These are phyloP conservation scores for Plasmodium reichenowi DNA, from an alignment of 169 alveolate genomes.

Conservation along the genomic window DNA sequence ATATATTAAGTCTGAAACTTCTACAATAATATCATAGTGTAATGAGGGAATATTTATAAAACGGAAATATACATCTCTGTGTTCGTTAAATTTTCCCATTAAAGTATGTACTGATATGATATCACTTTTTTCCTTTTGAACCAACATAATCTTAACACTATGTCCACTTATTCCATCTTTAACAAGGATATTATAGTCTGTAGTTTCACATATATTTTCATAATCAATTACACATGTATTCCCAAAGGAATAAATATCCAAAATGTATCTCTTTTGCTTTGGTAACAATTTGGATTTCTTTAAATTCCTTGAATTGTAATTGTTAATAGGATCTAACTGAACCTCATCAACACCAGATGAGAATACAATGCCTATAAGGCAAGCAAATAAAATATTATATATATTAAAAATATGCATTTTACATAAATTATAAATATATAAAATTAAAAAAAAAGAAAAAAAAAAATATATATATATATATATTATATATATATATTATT, in stretches of 20 bases:
- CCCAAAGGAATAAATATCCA: constrained; percentile 46
- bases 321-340: not conserved
- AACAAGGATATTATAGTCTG: constrained; percentile 34
- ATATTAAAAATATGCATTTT: constrained; percentile 15
- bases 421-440: not conserved
- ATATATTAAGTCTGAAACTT: constrained; percentile 44
- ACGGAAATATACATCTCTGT: constrained; percentile 21
- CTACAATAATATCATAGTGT: constrained; percentile 46
- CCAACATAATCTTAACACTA: constrained; percentile 23
- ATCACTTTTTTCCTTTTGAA: constrained; percentile 62
- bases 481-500: constrained; percentile 2
- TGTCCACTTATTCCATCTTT: constrained; percentile 52
- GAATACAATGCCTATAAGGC: constrained; percentile 54
- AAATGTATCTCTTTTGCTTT: constrained; percentile 15
- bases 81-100: constrained; percentile 8
- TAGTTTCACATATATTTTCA: constrained; percentile 24
- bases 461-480: constrained; percentile 21
- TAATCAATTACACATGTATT: constrained; percentile 38
- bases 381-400: constrained; percentile 8
- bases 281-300: not conserved
- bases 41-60: constrained; percentile 65
- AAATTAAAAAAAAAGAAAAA: not conserved
- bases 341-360: constrained; percentile 9
- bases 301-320: not conserved
- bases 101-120: constrained; percentile 36